phyloP scores from a whole-genome alignment of 768 basidiomycete species.

The Atractiella rhizophila region DNA sequence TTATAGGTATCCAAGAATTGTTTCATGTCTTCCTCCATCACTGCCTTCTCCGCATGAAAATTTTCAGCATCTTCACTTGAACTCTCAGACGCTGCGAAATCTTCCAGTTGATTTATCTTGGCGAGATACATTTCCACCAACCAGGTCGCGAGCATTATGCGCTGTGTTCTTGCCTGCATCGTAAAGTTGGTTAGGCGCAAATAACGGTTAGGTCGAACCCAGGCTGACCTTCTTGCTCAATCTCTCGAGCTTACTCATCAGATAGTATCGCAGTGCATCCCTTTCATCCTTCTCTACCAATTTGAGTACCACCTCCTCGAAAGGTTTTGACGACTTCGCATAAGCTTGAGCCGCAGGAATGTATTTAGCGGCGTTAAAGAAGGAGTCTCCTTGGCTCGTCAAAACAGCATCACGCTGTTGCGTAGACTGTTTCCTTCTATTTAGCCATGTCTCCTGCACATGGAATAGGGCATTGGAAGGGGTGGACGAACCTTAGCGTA shows the following conservation, averaged over 20 bases:
- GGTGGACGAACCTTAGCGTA: conserved; percentile 44
- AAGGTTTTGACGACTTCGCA: conserved; percentile 49
- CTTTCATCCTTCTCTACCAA: conserved; percentile 73
- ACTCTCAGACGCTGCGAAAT: conserved; percentile 59
- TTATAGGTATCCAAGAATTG: conserved; percentile 88
- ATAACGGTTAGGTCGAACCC: neutral
- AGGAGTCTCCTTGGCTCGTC: conserved; percentile 52
- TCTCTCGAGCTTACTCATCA: conserved; percentile 62
- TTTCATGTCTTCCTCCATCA: conserved; percentile 74
- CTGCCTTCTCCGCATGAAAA: conserved; percentile 44
- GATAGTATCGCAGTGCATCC: conserved; percentile 69
- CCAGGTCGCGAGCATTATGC: conserved; percentile 97
- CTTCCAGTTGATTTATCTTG: conserved; percentile 89
- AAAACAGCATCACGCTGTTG: conserved; percentile 62
- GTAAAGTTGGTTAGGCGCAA: neutral
- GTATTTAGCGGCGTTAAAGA: conserved; percentile 52
- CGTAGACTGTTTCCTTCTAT: conserved; percentile 36
- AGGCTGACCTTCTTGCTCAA: conserved; percentile 48
- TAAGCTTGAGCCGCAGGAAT: conserved; percentile 82
- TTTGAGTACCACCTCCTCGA: conserved; percentile 74
- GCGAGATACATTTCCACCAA: conserved; percentile 88
- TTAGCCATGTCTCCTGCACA: neutral
- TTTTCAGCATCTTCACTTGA: conserved; percentile 44
- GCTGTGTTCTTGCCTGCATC: conserved; percentile 66
- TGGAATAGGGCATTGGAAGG: neutral